These are phyloP conservation scores for Xylariaceae sp. DNA, from an alignment of 2,329 filamentous ascomycete genomes.

Conservation along the genomic window DNA sequence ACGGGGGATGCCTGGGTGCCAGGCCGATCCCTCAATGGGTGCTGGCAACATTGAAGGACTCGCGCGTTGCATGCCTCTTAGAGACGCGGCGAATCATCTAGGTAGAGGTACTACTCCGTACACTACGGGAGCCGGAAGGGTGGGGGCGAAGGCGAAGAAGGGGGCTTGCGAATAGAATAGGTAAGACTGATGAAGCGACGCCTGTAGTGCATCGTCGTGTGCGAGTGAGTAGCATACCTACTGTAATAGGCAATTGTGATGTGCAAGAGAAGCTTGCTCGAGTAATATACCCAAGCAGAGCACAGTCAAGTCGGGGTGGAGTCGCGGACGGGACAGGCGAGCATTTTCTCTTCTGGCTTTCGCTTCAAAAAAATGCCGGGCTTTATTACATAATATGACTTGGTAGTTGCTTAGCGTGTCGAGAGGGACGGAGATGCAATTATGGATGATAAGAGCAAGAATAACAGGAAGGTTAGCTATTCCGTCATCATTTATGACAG, in stretches of 20 bases:
- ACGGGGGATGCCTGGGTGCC: conserved; percentile 26
- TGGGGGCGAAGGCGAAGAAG: conserved; percentile 20
- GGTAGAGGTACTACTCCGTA: neutral
- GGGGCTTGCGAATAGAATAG: conserved; percentile 16
- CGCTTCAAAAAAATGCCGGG: neutral
- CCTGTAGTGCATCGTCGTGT: conserved; percentile 7
- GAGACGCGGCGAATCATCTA: conserved; percentile 28
- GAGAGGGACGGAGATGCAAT: too few species aligned
- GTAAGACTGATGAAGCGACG: conserved; percentile 26
- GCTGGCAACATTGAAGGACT: conserved; percentile 26
- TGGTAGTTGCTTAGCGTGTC: too few species aligned
- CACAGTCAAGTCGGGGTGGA: conserved; percentile 1
- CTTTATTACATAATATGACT: neutral
- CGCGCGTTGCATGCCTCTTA: conserved; percentile 20
- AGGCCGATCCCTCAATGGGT: conserved; percentile 31
- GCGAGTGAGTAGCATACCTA: neutral
- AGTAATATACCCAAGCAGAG: neutral
- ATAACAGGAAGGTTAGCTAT: too few species aligned
- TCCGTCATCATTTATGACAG: neutral
- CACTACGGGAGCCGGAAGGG: conserved; percentile 19
- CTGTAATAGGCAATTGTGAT: neutral
- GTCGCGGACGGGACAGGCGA: neutral
- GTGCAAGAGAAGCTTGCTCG: conserved; percentile 1
- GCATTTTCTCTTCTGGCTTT: too few species aligned
- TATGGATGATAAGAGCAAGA: too few species aligned